phyloP scores from a whole-genome alignment of 345 rosid species.

The Brassica rapa region DNA sequence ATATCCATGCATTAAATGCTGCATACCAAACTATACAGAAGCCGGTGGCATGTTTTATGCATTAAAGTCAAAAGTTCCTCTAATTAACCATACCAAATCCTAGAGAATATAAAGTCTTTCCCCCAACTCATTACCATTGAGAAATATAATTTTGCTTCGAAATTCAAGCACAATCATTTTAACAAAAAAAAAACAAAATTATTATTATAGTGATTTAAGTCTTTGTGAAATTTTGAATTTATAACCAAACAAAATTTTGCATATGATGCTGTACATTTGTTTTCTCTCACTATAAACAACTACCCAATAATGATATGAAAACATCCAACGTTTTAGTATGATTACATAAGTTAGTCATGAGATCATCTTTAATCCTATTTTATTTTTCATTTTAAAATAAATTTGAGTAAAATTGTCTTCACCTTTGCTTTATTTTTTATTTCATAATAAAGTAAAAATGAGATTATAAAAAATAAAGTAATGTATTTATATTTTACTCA shows the following conservation, averaged over 20 bases:
- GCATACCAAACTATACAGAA: constrained; percentile 37
- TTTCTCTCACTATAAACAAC: not conserved
- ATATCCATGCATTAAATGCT: constrained; percentile 33
- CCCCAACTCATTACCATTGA: not conserved
- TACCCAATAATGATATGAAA: not conserved
- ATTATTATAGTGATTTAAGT: not conserved
- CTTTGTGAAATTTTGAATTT: not conserved
- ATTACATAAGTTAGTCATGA: no score
- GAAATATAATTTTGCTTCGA: not conserved
- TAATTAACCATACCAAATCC: not conserved
- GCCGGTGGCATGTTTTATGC: constrained; percentile 41
- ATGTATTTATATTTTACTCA: no score
- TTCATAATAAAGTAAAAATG: no score
- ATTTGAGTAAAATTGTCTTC: no score
- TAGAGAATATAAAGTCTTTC: not conserved
- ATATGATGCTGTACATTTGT: not conserved
- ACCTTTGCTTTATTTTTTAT: no score
- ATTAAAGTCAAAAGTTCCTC: constrained; percentile 35
- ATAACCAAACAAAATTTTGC: not conserved
- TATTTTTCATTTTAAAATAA: no score
- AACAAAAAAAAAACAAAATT: not conserved
- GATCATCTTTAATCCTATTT: no score
- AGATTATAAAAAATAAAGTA: no score
- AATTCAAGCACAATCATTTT: not conserved
- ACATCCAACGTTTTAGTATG: not conserved